Base-by-base conservation (phyloP, 768 basidiomycete species). In the Podaxis sp. region DNA sequence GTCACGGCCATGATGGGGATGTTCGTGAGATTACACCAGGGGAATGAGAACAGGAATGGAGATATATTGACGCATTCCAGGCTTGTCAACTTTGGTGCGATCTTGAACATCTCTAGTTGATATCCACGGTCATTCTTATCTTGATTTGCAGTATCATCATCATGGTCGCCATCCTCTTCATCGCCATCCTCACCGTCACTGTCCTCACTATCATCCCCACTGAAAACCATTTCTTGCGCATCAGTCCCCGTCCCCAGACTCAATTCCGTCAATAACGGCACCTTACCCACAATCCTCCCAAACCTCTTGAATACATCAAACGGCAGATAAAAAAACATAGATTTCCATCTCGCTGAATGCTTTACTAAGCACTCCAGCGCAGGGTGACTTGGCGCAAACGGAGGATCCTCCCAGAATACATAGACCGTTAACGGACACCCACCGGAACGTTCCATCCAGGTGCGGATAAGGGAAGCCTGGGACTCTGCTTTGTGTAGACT, bases 31-130 rank as follows among this genome's bases (percentile, higher is more conserved):
- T 76, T 73, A 3, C 63, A 54, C 75, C 75, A 76, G 5, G 75
- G 75, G 60, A 76, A 72, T 41, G 69, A 69, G 63, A 77, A 71
- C 29, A 72, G 64, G 17, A 72, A 69, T 4, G 75, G 73, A 13
- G 73, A 70, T 62, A 74, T 68, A 55, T 77, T 75, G 64, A 77
- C 72, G 51, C 71, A 75, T 67, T 77, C 74, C 36, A 77, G 57
- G 2, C 72, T 74, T 9, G 67, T 66, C 19, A 77, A 66, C 19
- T 64, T 66, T 24, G 75, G 75, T 24, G 75, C 72, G 27, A 68
- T 60, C 49, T 70, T 69, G 66, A 75, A 77, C 65, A 74, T 72
- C 55, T 74, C 65, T 40, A 72, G 64, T 24, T 64, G 56, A 15
- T 38, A 37, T 55, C 17, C 54, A 40, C 3, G 9, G 19, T 55